Evolutionary conservation across 148 eudicot genomes (phyloP), one percentile per base, ranked within the genome.

Genomic region (Agrostemma githago): DNA sequence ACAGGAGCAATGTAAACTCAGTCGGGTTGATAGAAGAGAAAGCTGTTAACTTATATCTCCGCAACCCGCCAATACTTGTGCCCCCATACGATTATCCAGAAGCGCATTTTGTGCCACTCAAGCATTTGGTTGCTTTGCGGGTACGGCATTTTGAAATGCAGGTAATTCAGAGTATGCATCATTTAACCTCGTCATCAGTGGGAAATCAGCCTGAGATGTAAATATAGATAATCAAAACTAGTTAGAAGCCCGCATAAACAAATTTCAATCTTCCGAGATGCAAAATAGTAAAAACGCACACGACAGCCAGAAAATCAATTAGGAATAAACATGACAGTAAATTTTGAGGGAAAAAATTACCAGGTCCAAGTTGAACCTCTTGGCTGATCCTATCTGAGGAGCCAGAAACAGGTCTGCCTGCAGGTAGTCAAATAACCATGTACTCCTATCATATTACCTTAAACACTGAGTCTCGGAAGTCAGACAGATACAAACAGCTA

Each of bases 341-440:
- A 48, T 5, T 2, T 48, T 62, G 5, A 38, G 66, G 20, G 58
- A 57, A 59, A 57, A 79, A 38, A 43, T 5, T 86, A 93, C 98
- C 98, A 89, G 80, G 82, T 88, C 87, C 54, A 93, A 21, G 56
- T 67, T 79, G 83, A 90, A 90, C 81, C 90, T 83, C 70, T 72
- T 85, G 57, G 81, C 70, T 68, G 90, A 84, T 58, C 83, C 85
- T 64, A 89, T 74, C 82, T 93, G 98, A 56, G 98, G 98, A 64
- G 90, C 96, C 60, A 93, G 72, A 79, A 82, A 93, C 72, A 88
- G 68, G 85, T 93, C 96, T 21, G 93, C 98, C 98, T 93, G 89
- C 82, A 84, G 8, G 26, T 21, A 54, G 14, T 71, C 46, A 59
- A 66, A 57, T 59, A 26, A n/a, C 34, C 34, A 26, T 26, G 34